phyloP scores from a whole-genome alignment of 1,284 basidiomycete species.

The Rhodotorula sp. region DNA sequence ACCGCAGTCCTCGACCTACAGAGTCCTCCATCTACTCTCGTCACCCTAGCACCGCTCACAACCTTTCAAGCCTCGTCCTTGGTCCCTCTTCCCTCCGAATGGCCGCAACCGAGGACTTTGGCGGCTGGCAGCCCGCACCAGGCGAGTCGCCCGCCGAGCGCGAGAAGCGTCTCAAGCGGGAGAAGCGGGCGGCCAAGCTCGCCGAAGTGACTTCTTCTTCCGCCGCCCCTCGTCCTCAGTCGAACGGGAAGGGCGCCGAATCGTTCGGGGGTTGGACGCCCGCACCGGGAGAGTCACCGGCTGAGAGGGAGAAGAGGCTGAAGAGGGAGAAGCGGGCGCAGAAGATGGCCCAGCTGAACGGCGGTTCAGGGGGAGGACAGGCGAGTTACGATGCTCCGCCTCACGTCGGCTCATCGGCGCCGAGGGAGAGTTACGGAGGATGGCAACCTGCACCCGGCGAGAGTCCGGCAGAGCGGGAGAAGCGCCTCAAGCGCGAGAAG shows the following conservation, averaged over 20 bases:
- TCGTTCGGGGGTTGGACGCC: too few relatives aligned
- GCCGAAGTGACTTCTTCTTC: neutral
- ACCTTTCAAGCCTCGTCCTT: too few relatives aligned
- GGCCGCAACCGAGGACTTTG: slow-evolving; percentile 8
- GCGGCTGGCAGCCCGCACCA: slow-evolving; percentile 20
- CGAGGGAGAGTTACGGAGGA: slow-evolving; percentile 13
- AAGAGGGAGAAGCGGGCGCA: slow-evolving; percentile 62
- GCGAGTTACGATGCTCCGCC: neutral
- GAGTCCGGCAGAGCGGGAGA: slow-evolving; percentile 30
- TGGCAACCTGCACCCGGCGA: slow-evolving; percentile 31
- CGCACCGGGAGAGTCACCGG: too few relatives aligned
- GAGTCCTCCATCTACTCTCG: neutral
- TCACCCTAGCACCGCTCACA: neutral
- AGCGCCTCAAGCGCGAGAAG: slow-evolving; percentile 36
- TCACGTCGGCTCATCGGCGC: neutral
- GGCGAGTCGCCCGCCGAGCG: slow-evolving; percentile 33
- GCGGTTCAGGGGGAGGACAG: neutral
- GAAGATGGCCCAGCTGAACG: slow-evolving; percentile 71
- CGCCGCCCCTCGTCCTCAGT: neutral
- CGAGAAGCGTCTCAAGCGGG: slow-evolving; percentile 35
- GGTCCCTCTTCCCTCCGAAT: neutral
- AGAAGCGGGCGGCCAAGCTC: slow-evolving; percentile 26
- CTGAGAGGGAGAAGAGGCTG: too few relatives aligned
- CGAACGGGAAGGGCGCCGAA: too few relatives aligned
- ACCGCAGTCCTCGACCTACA: too few relatives aligned